phyloP scores from a whole-genome alignment of 768 basidiomycete species.

The Tulasnella sp. region DNA sequence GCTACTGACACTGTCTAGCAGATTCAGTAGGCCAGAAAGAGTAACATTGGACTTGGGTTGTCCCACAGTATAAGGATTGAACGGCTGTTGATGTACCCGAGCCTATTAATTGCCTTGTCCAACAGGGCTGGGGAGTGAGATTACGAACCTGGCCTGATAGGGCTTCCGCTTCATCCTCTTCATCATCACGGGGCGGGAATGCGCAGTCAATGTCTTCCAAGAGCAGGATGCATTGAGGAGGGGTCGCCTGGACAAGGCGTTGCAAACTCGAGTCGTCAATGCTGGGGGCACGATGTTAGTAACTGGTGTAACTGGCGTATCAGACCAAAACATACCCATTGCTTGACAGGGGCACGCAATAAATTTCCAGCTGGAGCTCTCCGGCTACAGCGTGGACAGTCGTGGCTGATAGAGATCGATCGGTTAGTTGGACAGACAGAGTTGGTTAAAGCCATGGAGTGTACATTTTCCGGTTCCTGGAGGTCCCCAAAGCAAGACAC shows the following conservation, averaged over 20 bases:
- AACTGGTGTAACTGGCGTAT: neutral
- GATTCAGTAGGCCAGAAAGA: constrained; percentile 70
- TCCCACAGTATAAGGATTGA: constrained; percentile 1
- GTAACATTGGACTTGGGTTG: constrained; percentile 31
- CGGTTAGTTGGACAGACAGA: too few species aligned
- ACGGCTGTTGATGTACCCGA: too few species aligned
- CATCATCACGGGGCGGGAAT: constrained; percentile 51
- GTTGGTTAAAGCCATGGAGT: too few species aligned
- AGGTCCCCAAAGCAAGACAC: constrained; percentile 33
- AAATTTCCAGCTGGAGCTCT: constrained; percentile 81
- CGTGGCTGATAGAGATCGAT: constrained; percentile 27
- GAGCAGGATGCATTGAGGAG: constrained; percentile 71
- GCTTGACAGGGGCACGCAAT: constrained; percentile 67
- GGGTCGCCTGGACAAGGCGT: constrained; percentile 76
- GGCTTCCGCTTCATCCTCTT: constrained; percentile 3
- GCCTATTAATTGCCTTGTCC: too few species aligned
- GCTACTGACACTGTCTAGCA: constrained; percentile 70
- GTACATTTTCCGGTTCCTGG: constrained; percentile 33
- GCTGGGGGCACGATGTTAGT: neutral
- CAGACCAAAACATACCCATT: neutral
- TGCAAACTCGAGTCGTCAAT: constrained; percentile 78
- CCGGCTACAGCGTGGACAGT: constrained; percentile 78
- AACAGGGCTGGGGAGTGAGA: too few species aligned
- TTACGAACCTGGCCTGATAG: neutral
- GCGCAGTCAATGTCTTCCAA: constrained; percentile 88